phyloP scores from a whole-genome alignment of 1,284 basidiomycete species.

The Cryptococcus maquisensis region DNA sequence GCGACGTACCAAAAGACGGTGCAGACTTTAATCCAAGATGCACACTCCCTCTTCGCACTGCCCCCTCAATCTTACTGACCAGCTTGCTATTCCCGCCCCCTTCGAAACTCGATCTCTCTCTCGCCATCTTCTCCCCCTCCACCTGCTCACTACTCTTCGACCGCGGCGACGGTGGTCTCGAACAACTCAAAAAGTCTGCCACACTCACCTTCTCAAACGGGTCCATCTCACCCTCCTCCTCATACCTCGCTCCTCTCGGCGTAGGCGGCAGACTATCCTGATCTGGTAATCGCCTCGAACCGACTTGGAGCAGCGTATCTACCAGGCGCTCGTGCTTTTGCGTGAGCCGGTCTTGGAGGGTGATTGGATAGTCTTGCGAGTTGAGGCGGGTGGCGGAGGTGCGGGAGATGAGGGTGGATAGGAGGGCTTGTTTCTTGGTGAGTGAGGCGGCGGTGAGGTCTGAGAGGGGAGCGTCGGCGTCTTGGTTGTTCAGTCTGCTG shows the following conservation, averaged over 20 bases:
- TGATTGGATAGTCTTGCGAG: constrained; percentile 24
- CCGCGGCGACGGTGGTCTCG: neutral
- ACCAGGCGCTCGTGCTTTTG: constrained; percentile 18
- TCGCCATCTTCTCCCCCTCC: neutral
- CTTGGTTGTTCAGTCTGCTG: constrained; percentile 21
- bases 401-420: constrained; percentile 15
- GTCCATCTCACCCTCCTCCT: constrained; percentile 4
- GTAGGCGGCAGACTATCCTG: constrained; percentile 30
- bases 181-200: constrained; percentile 21
- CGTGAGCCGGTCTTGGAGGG: constrained; percentile 14
- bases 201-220: constrained; percentile 30
- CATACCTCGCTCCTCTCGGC: constrained; percentile 3
- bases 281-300: constrained; percentile 22
- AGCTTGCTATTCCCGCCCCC: constrained; percentile 8
- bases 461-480: constrained; percentile 10
- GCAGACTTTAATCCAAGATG: constrained; percentile 15
- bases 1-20: constrained; percentile 12
- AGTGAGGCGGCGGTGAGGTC: neutral
- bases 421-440: constrained; percentile 13
- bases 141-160: neutral
- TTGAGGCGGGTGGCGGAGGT: constrained; percentile 15
- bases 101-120: constrained; percentile 10
- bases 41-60: constrained; percentile 22
- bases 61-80: constrained; percentile 22
- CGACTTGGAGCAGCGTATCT: constrained; percentile 18